Percentiles rank a stretch among this genome's conserved stretches.
These are phyloP conservation scores for Picochlorum sp. DNA, from an alignment of 139 green algal genomes.

Conservation along the genomic window DNA sequence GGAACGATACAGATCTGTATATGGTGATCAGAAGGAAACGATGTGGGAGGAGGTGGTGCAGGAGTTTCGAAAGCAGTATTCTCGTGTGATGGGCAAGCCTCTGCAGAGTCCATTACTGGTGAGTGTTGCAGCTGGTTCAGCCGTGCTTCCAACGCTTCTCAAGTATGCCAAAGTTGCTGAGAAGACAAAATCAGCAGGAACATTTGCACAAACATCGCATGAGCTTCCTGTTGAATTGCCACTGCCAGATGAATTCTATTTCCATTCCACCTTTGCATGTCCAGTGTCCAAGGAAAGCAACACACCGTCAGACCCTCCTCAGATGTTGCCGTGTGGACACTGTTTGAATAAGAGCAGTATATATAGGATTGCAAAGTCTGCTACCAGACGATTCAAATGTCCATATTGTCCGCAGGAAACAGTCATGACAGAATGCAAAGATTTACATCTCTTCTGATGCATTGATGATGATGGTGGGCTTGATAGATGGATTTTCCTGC, in stretches of 20 bases:
- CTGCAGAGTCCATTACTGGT: conserved; percentile 75
- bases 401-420: conserved; percentile 90
- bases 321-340: conserved; percentile 90
- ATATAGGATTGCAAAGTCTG: conserved; percentile 66
- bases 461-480: too few species aligned
- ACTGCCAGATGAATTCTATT: conserved; percentile 80
- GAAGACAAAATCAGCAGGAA: conserved; percentile 10
- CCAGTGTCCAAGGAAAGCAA: conserved; percentile 79
- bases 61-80: conserved; percentile 77
- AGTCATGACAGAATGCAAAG: conserved; percentile 40
- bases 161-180: conserved; percentile 73
- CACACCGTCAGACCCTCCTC: conserved; percentile 75
- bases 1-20: conserved; percentile 26
- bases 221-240: conserved; percentile 89
- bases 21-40: conserved; percentile 41
- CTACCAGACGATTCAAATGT: conserved; percentile 80
- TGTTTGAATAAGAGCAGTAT: conserved; percentile 77
- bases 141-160: conserved; percentile 76
- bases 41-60: conserved; percentile 58
- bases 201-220: conserved; percentile 9
- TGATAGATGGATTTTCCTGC: too few species aligned
- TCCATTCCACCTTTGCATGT: conserved; percentile 88
- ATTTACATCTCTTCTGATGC: conserved; percentile 46
- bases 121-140: conserved; percentile 59
- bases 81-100: conserved; percentile 73